Evolutionary conservation across 78 protist species (phyloP).

Genomic region (Isochrysis galbana): DNA sequence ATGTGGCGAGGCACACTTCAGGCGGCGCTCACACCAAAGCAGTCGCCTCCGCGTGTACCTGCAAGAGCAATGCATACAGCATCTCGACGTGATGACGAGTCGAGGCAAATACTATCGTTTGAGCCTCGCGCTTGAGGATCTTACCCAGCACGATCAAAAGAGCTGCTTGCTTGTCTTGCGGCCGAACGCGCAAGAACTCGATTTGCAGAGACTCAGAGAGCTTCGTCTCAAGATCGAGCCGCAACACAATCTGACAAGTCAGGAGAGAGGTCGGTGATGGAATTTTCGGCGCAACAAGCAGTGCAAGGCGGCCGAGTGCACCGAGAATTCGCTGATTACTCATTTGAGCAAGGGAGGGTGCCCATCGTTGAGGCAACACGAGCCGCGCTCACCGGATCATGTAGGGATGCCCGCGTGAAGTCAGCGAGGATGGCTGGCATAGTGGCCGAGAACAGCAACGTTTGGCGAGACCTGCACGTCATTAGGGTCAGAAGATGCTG

Average conservation of each 20-base stretch:
- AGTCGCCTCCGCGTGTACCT: too few relatives aligned
- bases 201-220: background rate
- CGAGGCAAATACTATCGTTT: conserved; percentile 88
- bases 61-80: background rate
- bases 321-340: too few relatives aligned
- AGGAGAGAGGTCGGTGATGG: too few relatives aligned
- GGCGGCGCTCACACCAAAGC: too few relatives aligned
- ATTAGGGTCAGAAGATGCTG: conserved; percentile 75
- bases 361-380: too few relatives aligned
- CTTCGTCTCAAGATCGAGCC: conserved; percentile 26
- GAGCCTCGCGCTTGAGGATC: conserved; percentile 52
- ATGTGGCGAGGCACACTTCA: too few relatives aligned
- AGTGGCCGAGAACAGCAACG: conserved; percentile 94
- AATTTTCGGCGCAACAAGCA: too few relatives aligned
- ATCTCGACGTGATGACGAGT: conserved; percentile 88
- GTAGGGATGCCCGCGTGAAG: conserved; percentile 73
- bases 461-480: conserved; percentile 81
- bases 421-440: conserved; percentile 89
- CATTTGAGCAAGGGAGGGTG: too few relatives aligned
- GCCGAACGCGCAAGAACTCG: background rate
- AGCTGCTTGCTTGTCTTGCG: conserved; percentile 19
- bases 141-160: background rate
- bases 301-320: too few relatives aligned
- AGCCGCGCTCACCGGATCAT: too few relatives aligned
- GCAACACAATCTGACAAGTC: too few relatives aligned